Evolutionary conservation across 2,329 filamentous ascomycete species (phyloP).

Genomic region (Pseudocercospora pini-densiflorae): DNA sequence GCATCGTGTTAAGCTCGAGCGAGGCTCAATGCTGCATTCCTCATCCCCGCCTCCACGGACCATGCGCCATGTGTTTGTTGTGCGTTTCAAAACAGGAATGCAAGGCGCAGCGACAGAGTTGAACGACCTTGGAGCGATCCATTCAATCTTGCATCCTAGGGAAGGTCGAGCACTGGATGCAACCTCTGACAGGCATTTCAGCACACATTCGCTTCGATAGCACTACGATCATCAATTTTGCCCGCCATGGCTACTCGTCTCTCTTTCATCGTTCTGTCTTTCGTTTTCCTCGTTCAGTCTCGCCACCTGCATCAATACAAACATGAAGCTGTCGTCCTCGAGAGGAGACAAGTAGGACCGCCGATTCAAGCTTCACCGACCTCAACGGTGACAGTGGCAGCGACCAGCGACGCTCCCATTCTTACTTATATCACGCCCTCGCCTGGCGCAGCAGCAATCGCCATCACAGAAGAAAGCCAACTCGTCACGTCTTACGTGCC

Average conservation of each 20-base stretch:
- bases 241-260: constrained; percentile 30
- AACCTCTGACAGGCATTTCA: constrained; percentile 18
- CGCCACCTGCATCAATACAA: constrained; percentile 32
- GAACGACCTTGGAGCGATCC: not conserved
- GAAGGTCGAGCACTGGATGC: constrained; percentile 27
- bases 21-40: constrained; percentile 32
- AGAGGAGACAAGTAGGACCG: constrained; percentile 32
- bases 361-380: constrained; percentile 24
- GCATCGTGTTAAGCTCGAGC: constrained; percentile 16
- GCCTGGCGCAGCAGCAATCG: constrained; percentile 46
- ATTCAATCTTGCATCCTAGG: constrained; percentile 1
- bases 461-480: constrained; percentile 50
- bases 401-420: constrained; percentile 32
- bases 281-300: constrained; percentile 28
- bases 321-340: constrained; percentile 38
- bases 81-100: constrained; percentile 36
- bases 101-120: constrained; percentile 15
- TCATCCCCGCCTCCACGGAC: constrained; percentile 22
- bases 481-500: constrained; percentile 49
- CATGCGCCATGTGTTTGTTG: constrained; percentile 38
- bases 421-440: constrained; percentile 48
- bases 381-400: constrained; percentile 12
- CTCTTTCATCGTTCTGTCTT: constrained; percentile 24
- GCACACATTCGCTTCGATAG: constrained; percentile 16
- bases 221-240: constrained; percentile 6